These are phyloP conservation scores for Neonectria magnoliae DNA, from an alignment of 2,329 filamentous ascomycete genomes.

Conservation along the genomic window DNA sequence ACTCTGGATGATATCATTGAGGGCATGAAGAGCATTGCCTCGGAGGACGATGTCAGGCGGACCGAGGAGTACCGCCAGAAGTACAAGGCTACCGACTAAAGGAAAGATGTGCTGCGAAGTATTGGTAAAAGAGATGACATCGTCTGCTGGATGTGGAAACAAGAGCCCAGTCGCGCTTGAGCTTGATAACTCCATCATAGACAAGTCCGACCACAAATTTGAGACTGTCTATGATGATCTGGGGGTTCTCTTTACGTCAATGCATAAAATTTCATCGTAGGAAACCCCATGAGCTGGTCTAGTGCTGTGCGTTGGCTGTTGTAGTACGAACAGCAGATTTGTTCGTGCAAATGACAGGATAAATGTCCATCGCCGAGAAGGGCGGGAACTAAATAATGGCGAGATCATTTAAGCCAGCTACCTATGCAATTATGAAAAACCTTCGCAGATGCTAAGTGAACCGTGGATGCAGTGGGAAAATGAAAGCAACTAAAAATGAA, in stretches of 20 bases:
- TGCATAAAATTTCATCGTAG: neutral
- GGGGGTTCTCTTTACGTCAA: neutral
- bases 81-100: constrained; percentile 69
- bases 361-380: neutral
- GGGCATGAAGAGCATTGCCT: constrained; percentile 70
- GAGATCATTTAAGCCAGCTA: constrained; percentile 30
- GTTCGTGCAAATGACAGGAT: neutral
- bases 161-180: neutral
- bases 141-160: neutral
- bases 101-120: neutral
- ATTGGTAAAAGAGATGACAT: neutral
- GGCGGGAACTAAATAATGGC: neutral
- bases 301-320: neutral
- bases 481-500: neutral
- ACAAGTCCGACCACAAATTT: neutral
- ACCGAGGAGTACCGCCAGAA: constrained; percentile 79
- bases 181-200: neutral
- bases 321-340: neutral
- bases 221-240: neutral
- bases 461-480: neutral
- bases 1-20: constrained; percentile 85
- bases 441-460: constrained; percentile 12
- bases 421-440: constrained; percentile 34
- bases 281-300: neutral
- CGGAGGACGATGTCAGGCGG: constrained; percentile 69